Conservation (phyloP, 2,329 filamentous ascomycete species). For the Venturia carpophila region DNA sequence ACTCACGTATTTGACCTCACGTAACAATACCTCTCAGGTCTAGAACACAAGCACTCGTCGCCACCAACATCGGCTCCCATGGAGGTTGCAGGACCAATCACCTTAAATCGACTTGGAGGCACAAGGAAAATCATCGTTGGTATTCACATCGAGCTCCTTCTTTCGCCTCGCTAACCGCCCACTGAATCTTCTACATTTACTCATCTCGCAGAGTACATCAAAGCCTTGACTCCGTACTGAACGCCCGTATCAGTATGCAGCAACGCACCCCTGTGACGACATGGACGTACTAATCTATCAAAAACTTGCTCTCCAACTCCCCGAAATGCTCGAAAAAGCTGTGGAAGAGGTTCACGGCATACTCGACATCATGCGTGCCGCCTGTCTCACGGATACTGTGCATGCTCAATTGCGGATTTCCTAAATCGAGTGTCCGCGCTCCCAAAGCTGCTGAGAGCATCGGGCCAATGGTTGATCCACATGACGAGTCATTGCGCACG, state of each 20-base stretch:
- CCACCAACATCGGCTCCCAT: too few relatives aligned
- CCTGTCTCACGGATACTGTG: constrained; percentile 93
- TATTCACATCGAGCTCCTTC: not conserved
- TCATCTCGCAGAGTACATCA: not conserved
- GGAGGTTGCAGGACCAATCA: too few relatives aligned
- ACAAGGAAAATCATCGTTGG: not conserved
- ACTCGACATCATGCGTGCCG: constrained; percentile 77
- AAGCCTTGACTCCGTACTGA: not conserved
- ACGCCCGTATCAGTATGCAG: not conserved
- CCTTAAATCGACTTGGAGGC: too few relatives aligned
- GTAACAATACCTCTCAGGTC: too few relatives aligned
- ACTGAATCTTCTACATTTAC: not conserved
- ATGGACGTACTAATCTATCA: constrained; percentile 51
- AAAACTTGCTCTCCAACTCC: constrained; percentile 71
- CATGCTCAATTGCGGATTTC: constrained; percentile 93
- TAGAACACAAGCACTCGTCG: too few relatives aligned
- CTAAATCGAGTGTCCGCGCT: constrained; percentile 80
- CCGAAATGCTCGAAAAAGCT: constrained; percentile 81
- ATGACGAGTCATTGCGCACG: constrained; percentile 88
- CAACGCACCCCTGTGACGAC: not conserved
- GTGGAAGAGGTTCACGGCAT: constrained; percentile 78
- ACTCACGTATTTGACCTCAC: too few relatives aligned
- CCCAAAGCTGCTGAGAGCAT: constrained; percentile 85
- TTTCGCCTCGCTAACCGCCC: not conserved
- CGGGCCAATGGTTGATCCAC: constrained; percentile 95